A percentile compares a stretch with the other conserved stretches of the same genome.
Conservation (phyloP, 345 rosid genomes). For the Theobroma cacao region DNA sequence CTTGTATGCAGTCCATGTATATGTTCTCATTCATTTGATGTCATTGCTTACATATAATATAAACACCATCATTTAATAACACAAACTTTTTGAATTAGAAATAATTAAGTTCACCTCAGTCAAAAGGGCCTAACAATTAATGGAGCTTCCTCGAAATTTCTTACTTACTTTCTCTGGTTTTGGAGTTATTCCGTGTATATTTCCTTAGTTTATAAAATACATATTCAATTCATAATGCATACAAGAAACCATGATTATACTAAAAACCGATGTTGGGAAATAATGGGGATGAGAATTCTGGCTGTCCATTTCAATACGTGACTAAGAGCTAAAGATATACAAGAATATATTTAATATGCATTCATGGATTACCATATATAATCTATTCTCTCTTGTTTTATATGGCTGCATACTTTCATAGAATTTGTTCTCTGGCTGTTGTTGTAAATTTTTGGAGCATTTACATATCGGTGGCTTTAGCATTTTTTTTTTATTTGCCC, state of each 20-base stretch:
- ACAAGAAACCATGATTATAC: background rate
- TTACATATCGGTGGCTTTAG: no score
- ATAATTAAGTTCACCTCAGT: background rate
- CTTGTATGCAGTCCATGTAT: background rate
- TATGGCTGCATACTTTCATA: background rate
- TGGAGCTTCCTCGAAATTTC: conserved; percentile 8
- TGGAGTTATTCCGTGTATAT: background rate
- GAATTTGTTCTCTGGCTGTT: no score
- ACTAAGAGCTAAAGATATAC: background rate
- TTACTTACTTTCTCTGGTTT: background rate
- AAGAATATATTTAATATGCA: background rate
- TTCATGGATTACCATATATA: background rate
- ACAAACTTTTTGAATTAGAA: background rate
- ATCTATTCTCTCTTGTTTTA: background rate
- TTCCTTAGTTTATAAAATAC: background rate
- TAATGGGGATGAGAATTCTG: background rate
- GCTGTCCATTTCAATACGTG: background rate
- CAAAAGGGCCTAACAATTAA: background rate
- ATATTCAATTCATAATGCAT: background rate
- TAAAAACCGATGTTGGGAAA: background rate
- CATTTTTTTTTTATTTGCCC: no score
- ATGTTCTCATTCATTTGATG: background rate
- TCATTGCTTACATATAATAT: conserved; percentile 6
- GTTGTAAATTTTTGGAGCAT: no score
- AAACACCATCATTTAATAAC: background rate